Conservation (phyloP, 2,329 filamentous ascomycete species). For the Periconia digitata region DNA sequence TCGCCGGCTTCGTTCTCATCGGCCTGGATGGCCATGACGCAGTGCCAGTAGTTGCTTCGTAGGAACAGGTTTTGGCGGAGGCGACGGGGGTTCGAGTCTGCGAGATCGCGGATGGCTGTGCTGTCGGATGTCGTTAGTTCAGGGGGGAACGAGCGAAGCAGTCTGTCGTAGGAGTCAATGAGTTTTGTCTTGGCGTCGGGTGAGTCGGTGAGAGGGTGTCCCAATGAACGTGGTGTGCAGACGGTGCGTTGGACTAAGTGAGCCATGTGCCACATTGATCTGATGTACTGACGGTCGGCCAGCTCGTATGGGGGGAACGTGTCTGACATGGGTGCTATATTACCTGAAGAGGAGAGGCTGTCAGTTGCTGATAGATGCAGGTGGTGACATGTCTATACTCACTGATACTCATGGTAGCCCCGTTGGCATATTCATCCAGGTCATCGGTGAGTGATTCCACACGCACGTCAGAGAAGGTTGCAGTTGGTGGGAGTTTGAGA, state of each 20-base stretch:
- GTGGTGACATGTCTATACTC: neutral
- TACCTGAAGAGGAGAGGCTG: conserved; percentile 12
- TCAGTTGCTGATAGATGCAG: neutral
- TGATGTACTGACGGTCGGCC: conserved; percentile 59
- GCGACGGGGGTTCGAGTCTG: conserved; percentile 63
- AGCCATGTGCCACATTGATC: conserved; percentile 76
- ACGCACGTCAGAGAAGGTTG: conserved; percentile 76
- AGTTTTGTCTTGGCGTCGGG: conserved; percentile 70
- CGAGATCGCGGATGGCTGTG: conserved; percentile 59
- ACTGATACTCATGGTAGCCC: conserved; percentile 51
- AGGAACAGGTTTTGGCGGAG: conserved; percentile 76
- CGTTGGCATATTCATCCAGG: conserved; percentile 52
- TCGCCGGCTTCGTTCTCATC: conserved; percentile 63
- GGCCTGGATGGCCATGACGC: conserved; percentile 76
- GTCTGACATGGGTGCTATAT: conserved; percentile 46
- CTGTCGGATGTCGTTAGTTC: conserved; percentile 70
- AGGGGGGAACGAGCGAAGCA: conserved; percentile 73
- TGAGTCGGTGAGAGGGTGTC: conserved; percentile 70
- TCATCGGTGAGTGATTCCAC: conserved; percentile 74
- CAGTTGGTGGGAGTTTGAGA: conserved; percentile 73
- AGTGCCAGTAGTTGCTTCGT: conserved; percentile 81
- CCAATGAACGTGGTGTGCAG: conserved; percentile 72
- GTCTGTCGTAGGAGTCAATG: conserved; percentile 67
- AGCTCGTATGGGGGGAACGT: conserved; percentile 44
- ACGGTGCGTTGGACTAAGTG: conserved; percentile 77